These are phyloP conservation scores for Amanita muscaria DNA, from an alignment of 768 basidiomycete species.

Conservation along the genomic window DNA sequence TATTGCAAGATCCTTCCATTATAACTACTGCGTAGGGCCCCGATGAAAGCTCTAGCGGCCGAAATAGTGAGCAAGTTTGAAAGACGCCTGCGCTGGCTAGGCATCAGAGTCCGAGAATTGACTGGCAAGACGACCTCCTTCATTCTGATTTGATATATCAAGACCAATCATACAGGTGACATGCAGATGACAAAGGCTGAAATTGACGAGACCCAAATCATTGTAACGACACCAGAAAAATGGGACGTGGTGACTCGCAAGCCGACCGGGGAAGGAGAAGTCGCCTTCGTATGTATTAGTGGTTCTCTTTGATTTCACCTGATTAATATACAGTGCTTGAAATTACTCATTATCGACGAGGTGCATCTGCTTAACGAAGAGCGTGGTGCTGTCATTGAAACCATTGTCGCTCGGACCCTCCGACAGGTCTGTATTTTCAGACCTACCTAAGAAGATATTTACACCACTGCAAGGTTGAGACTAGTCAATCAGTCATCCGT, in stretches of 20 bases:
- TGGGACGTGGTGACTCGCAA: slow-evolving; percentile 99
- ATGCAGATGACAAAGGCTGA: slow-evolving; percentile 96
- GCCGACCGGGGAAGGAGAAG: slow-evolving; percentile 91
- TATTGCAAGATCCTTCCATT: not conserved
- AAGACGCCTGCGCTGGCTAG: slow-evolving; percentile 85
- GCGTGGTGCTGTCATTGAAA: slow-evolving; percentile 95
- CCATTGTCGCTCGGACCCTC: slow-evolving; percentile 92
- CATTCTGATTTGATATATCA: not conserved
- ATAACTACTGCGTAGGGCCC: slow-evolving; percentile 48
- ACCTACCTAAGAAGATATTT: not conserved
- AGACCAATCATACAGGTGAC: slow-evolving; percentile 45
- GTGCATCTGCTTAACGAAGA: slow-evolving; percentile 96
- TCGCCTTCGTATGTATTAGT: slow-evolving; percentile 64
- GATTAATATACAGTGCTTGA: slow-evolving; percentile 54
- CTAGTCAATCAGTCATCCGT: slow-evolving; percentile 90
- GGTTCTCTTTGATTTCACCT: not conserved
- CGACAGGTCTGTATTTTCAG: slow-evolving; percentile 49
- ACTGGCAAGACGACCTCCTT: slow-evolving; percentile 47
- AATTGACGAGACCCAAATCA: slow-evolving; percentile 92
- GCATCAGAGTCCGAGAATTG: slow-evolving; percentile 79
- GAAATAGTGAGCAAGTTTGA: slow-evolving; percentile 91
- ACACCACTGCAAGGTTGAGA: slow-evolving; percentile 63
- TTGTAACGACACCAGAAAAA: slow-evolving; percentile 98
- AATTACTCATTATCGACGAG: slow-evolving; percentile 94
- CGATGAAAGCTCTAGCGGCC: slow-evolving; percentile 96